Base-by-base conservation (phyloP, 306 rosid species). In the Ochetophila trinervis region DNA sequence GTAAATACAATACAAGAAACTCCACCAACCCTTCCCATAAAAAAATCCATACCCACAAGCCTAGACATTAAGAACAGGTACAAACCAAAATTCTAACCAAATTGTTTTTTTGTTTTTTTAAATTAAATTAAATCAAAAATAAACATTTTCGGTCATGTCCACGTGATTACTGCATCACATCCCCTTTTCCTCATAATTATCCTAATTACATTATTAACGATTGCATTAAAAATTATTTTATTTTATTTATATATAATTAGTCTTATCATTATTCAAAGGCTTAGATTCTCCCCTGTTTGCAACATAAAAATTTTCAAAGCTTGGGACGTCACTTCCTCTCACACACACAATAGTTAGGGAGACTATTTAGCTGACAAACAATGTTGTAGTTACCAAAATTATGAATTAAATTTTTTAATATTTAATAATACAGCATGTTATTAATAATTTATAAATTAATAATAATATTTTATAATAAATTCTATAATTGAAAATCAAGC, bases 21-120 rank as follows among this genome's bases (percentile, higher is more conserved):
- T 42, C 68, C 65, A 79, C 83, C 85, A 58, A 77, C 79, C 86
- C 78, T 61, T 2, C 4, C 20, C 22, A 51, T 76, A 58, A 57
- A 72, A n/a, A 68, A 82, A 66, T 65, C 51, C 20, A 60, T 47
- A 32, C 53, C 53, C 74, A 57, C 55, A 54, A 49, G 30, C 69
- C 32, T 12, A 75, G 64, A 74, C 68, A 66, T 36, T 3, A 55
- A 70, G 40, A 72, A 72, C 16, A 68, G 68, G 49, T 50, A 64
- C 79, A 72, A 75, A 60, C 10, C 37, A 56, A 67, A 52, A 50
- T 12, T 53, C 54, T 9, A 66, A 47, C 23, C n/a, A 63, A 69
- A 19, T 11, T 2, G 53, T 13, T 49, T 3, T n/a, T 3, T 13
- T 5, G 24, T 4, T 51, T 11, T 79, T 13, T 5, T 16, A 42